A percentile compares a stretch with the other conserved stretches of the same genome.
Conservation (phyloP, 805 yeast species). For the Saccharomycopsis oosterbeekiorum region DNA sequence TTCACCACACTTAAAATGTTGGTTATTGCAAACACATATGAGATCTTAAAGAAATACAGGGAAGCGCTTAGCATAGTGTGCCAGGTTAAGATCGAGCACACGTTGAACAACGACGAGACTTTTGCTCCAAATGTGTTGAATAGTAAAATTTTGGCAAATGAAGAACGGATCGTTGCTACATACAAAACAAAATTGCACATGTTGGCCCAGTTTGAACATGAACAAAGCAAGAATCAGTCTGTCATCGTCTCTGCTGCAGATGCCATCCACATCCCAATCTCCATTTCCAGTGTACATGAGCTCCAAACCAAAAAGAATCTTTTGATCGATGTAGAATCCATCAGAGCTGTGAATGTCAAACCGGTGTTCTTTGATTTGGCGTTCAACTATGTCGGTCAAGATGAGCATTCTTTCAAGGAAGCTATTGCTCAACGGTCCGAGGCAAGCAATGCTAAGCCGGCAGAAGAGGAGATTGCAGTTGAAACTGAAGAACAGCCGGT, state of each 20-base stretch:
- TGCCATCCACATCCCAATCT: conserved; percentile 26
- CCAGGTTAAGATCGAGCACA: conserved; percentile 17
- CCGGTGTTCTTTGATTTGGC: conserved; percentile 92
- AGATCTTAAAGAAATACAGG: conserved; percentile 30
- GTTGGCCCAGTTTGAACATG: conserved; percentile 37
- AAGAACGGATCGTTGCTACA: conserved; percentile 19
- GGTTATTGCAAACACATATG: conserved; percentile 37
- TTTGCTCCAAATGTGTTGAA: conserved; percentile 26
- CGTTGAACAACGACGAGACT: neutral
- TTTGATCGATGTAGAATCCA: conserved; percentile 22
- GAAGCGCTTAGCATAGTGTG: conserved; percentile 28
- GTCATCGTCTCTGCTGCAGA: conserved; percentile 26
- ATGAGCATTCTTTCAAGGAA: conserved; percentile 21
- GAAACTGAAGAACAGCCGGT: conserved; percentile 2
- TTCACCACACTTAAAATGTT: conserved; percentile 37
- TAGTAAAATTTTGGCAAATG: conserved; percentile 25
- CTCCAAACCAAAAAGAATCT: conserved; percentile 10
- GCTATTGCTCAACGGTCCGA: neutral
- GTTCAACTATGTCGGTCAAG: conserved; percentile 57
- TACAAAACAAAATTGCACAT: conserved; percentile 30
- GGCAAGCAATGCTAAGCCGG: conserved; percentile 9
- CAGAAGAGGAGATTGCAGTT: neutral
- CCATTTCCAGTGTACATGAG: conserved; percentile 23
- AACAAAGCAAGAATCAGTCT: conserved; percentile 22
- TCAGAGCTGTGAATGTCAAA: conserved; percentile 63